phyloP scores from a whole-genome alignment of 768 basidiomycete species.

The Trametes coccinea region DNA sequence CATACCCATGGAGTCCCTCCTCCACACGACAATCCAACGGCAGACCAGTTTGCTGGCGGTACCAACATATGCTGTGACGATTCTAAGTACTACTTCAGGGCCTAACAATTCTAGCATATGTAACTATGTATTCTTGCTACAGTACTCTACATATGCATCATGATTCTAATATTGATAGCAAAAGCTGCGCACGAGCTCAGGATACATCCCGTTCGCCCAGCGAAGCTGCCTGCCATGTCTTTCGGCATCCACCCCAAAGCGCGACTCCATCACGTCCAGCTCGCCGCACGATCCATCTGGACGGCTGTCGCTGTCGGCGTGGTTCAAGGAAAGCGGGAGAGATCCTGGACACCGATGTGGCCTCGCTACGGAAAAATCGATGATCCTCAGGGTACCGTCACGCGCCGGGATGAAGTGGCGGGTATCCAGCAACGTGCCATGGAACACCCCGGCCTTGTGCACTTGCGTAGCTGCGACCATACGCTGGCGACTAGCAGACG shows the following conservation, averaged over 20 bases:
- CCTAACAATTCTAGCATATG: no score
- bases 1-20: no score
- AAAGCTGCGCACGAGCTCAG: constrained; percentile 7
- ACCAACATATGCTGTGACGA: no score
- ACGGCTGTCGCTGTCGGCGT: not conserved
- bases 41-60: no score
- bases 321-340: not conserved
- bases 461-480: constrained; percentile 38
- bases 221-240: constrained; percentile 4
- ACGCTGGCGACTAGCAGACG: constrained; percentile 31
- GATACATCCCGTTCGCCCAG: constrained; percentile 17
- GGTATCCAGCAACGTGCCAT: constrained; percentile 34
- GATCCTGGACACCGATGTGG: constrained; percentile 32
- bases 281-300: constrained; percentile 13
- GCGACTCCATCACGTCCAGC: constrained; percentile 18
- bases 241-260: constrained; percentile 18
- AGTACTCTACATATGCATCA: no score
- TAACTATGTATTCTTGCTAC: no score
- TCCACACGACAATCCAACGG: no score
- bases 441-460: constrained; percentile 39
- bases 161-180: not conserved
- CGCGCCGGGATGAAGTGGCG: constrained; percentile 25
- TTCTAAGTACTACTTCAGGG: no score
- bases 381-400: constrained; percentile 34
- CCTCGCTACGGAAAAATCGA: constrained; percentile 39